Evolutionary conservation across 768 basidiomycete genomes (phyloP).

Genomic region (Lactarius psammicola): DNA sequence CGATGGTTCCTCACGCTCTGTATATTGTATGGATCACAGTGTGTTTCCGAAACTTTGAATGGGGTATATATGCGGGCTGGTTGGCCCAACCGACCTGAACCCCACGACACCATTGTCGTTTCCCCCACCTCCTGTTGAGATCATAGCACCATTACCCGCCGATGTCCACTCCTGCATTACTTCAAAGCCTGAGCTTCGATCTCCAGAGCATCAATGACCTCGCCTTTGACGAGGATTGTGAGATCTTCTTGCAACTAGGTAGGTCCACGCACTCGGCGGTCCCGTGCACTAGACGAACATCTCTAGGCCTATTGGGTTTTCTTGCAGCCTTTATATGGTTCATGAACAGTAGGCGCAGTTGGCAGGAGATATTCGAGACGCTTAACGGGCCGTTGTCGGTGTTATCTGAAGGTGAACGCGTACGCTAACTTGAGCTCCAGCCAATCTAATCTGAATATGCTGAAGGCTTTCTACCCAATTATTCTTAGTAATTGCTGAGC

Average conservation of each 20-base stretch:
- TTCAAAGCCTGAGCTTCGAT: constrained; percentile 4
- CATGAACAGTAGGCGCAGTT: constrained; percentile 22
- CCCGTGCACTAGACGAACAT: not conserved
- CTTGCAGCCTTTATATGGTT: constrained; percentile 24
- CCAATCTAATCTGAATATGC: not conserved
- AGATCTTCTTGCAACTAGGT: constrained; percentile 21
- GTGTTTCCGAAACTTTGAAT: not conserved
- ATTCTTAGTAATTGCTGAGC: constrained; percentile 14
- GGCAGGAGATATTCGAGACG: constrained; percentile 10
- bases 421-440: not conserved
- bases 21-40: constrained; percentile 1
- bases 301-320: constrained; percentile 17
- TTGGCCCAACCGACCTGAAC: constrained; percentile 2
- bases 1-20: constrained; percentile 7
- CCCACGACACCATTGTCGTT: not conserved
- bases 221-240: constrained; percentile 14
- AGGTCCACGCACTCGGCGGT: not conserved
- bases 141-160: not conserved
- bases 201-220: constrained; percentile 16
- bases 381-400: constrained; percentile 4
- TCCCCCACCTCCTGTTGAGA: not conserved
- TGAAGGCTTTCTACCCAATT: constrained; percentile 22
- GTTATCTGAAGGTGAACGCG: constrained; percentile 16
- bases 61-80: constrained; percentile 16
- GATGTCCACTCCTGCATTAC: not conserved